Evolutionary conservation across 2,329 filamentous ascomycete genomes (phyloP), one percentile per base, ranked within the genome.

Genomic region (Pseudomassariella vexata): DNA sequence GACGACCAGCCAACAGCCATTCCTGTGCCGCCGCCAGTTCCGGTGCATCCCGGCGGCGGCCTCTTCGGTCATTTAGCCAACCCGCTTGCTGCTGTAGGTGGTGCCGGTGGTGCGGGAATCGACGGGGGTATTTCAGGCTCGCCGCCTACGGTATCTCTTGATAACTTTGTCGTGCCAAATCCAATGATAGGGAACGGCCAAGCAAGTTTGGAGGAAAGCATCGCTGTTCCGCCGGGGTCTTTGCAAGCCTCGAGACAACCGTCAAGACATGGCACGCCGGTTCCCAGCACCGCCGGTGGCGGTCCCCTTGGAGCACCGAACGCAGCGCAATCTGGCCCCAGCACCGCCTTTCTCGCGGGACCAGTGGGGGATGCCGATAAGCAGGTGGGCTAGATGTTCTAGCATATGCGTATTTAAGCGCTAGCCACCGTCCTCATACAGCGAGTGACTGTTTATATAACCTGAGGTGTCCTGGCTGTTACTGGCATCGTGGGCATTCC

Each of bases 21-120:
- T 19, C 48, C 46, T 10, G 47, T 45, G 4, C 47, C 45, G 1
- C 50, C 46, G 6, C 44, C 43, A 10, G 35, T 31, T 5, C 39
- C 41, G 25, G 16, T 19, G 18, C 6, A 16, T 12, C 17, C 33
- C 19, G 9, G 8, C 9, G 15, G 12, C 16, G 30, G 19, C 12
- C 28, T 25, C 25, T 28, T 14, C n/a, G 3, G n/a, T 17, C n/a
- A 6, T 21, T 9, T 9, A 23, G 15, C 25, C 5, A 24, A 23
- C n/a, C 12, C 29, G 6, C 9, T 18, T 14, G 6, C 12, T 10
- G 18, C 17, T 9, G 12, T 11, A n/a, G 18, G 20, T 11, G 15
- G 14, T 29, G 17, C 20, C 17, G 18, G 25, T 17, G n/a, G n/a
- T n/a, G n/a, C n/a, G n/a, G n/a, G n/a, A n/a, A n/a, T n/a, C n/a